Evolutionary conservation across 2,329 filamentous ascomycete species (phyloP), one percentile per base, ranked within the genome.

Genomic region (Neofusicoccum parvum): DNA sequence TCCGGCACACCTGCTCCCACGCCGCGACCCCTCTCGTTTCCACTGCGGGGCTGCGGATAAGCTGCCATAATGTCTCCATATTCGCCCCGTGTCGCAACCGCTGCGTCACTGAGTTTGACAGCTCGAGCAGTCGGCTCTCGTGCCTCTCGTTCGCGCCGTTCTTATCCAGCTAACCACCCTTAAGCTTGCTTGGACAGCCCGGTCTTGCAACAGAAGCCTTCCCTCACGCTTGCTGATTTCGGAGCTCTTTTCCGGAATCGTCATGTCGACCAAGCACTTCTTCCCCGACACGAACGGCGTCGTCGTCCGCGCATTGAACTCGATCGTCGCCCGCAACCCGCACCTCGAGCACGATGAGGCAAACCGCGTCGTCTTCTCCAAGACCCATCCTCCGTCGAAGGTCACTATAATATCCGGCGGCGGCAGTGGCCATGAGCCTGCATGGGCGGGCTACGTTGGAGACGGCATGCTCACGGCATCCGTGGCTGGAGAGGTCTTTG

Each of bases 221-320:
- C 12, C 6, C 12, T 6, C 17, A 5, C 23, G 15, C 37, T 1
- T 10, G 12, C 32, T 14, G 32, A 3, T 7, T 6, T 65, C 51
- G 34, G 15, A 12, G 20, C 14, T 23, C 2, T 17, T n/a, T 10
- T 5, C 27, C 48, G 76, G 43, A 50, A 15, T n/a, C 2, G 20
- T 9, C 43, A 85, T 85, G 83, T 84, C 82, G 39, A 78, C 80
- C 32, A 86, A 85, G 74, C 83, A 85, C 71, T 86, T 85, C 74
- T 86, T 85, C 67, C 77, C 80, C 37, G 79, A 78, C 60, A 82
- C 82, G 17, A 78, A 81, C 67, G 82, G 82, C 65, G 79, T 85
- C 15, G 82, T 85, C 0, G 74, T 81, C n/a, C 78, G 80, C 59
- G 80, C 80, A 48, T 78, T 85, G 23, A 78, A 80, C 50, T 81